Percentiles rank a stretch among this genome's conserved stretches.
These are phyloP conservation scores for Aspergillus nanangensis DNA, from an alignment of 495 filamentous ascomycete species.

Conservation along the genomic window DNA sequence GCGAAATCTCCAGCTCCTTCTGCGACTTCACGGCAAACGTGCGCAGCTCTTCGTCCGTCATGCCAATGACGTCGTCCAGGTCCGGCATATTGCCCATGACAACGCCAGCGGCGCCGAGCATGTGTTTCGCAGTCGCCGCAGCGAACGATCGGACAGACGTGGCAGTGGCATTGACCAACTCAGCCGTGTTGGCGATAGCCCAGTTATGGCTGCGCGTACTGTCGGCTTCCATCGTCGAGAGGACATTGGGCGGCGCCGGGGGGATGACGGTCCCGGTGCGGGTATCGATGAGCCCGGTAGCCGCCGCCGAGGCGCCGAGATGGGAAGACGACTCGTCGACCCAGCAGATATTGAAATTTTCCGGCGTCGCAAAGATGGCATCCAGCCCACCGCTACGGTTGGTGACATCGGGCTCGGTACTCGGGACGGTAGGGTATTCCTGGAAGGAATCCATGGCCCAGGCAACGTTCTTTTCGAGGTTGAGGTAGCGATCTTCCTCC, in stretches of 20 bases:
- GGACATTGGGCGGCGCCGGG: conserved; percentile 32
- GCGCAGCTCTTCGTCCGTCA: conserved; percentile 40
- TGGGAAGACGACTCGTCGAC: too few species aligned
- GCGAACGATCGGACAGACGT: conserved; percentile 41
- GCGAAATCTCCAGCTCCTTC: conserved; percentile 37
- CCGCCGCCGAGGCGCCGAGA: too few species aligned
- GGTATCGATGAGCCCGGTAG: conserved; percentile 15
- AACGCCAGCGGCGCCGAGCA: conserved; percentile 33
- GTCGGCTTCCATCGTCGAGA: conserved; percentile 43
- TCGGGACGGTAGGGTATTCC: conserved; percentile 22
- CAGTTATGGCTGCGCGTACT: conserved; percentile 40
- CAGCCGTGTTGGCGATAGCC: conserved; percentile 40
- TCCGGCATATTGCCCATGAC: conserved; percentile 27
- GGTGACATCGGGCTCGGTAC: conserved; percentile 32
- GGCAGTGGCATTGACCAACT: conserved; percentile 37
- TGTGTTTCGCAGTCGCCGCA: conserved; percentile 37
- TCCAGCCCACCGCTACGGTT: conserved; percentile 41
- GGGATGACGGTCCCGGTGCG: conserved; percentile 5
- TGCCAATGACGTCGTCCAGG: conserved; percentile 37
- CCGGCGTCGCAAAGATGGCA: conserved; percentile 38
- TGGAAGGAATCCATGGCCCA: conserved; percentile 23
- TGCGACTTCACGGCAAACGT: conserved; percentile 32
- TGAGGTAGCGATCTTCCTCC: conserved; percentile 73
- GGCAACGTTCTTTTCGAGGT: conserved; percentile 61
- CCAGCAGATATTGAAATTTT: conserved; percentile 42